A percentile compares a stretch with the other conserved stretches of the same genome.
phyloP scores from a whole-genome alignment of 2,329 filamentous ascomycete genomes.

The Fusarium mexicanum region DNA sequence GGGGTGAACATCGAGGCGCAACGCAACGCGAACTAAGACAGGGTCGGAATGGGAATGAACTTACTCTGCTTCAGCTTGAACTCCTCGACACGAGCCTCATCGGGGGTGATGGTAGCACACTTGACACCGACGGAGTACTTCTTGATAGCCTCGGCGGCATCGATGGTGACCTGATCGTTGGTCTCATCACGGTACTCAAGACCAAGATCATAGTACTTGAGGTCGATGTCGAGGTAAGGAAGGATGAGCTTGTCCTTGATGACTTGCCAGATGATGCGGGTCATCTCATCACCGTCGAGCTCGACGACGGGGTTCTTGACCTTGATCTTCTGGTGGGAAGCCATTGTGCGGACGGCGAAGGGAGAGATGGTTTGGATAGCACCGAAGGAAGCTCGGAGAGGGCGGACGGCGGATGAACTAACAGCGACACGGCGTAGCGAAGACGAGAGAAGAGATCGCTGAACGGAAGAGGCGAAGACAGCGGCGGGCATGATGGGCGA shows the following conservation, averaged over 20 bases:
- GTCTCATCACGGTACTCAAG: conserved; percentile 96
- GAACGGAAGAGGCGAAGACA: conserved; percentile 42
- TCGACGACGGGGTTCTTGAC: conserved; percentile 99
- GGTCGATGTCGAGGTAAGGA: conserved; percentile 95
- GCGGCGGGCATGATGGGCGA: conserved; percentile 44
- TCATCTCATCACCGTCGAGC: conserved; percentile 96
- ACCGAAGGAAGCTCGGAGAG: conserved; percentile 59
- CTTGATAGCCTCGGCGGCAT: conserved; percentile 97
- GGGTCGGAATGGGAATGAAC: conserved; percentile 46
- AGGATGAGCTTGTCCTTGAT: conserved; percentile 99
- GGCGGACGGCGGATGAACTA: conserved; percentile 41
- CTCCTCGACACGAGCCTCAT: conserved; percentile 95
- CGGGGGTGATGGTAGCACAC: conserved; percentile 98
- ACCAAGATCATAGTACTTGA: conserved; percentile 97
- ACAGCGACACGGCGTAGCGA: conserved; percentile 44
- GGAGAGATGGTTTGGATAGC: conserved; percentile 62
- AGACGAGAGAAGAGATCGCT: conserved; percentile 46
- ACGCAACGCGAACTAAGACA: conserved; percentile 16
- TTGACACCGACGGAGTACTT: conserved; percentile 99
- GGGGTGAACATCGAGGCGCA: conserved; percentile 31
- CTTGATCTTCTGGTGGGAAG: conserved; percentile 84
- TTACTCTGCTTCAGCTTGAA: conserved; percentile 98
- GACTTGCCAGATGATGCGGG: conserved; percentile 97
- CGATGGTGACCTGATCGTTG: conserved; percentile 93
- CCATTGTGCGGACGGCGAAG: conserved; percentile 70